Evolutionary conservation across 2,329 filamentous ascomycete genomes (phyloP), one percentile per base, ranked within the genome.

Genomic region (Colletotrichum eleusines): DNA sequence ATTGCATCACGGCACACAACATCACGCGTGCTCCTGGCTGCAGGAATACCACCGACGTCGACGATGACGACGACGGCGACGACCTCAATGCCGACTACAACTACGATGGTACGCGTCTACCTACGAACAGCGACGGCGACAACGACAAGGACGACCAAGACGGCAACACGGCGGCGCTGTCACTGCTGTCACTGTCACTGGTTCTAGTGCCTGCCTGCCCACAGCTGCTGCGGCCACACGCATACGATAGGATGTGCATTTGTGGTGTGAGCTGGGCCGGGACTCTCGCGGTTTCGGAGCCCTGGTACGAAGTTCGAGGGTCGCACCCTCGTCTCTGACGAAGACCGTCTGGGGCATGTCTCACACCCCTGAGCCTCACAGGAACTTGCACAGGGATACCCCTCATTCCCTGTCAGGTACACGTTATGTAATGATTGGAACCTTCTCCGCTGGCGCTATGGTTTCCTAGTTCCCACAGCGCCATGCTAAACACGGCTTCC

Each of bases 331-430:
- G 60, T 59, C 74, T 75, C 76, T 75, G 74, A 79, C 77, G 75
- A 72, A 62, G 72, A 67, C 67, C 71, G 77, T 78, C 76, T 74
- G 76, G 76, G 71, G 69, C 69, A 54, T 73, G 77, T 79, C 76
- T 79, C 77, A 78, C 31, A 72, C 66, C 67, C 70, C 33, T 51
- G 61, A 58, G 54, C 35, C 57, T 71, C 53, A 69, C 31, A 5
- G 42, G 35, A 46, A 20, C 46, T 40, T 3, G 67, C 63, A 35
- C 68, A 62, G 38, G 59, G 63, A 48, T 48, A 28, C 28, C 51
- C 67, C 57, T 44, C 57, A 42, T 0, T 42, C 40, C 46, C 7
- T 31, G 57, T 50, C 53, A 20, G 57, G 53, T 53, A 38, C 46
- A 12, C 38, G 48, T 55, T 51, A 20, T 62, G 38, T 57, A 67